These are phyloP conservation scores for Fusarium ambrosium DNA, from an alignment of 2,329 filamentous ascomycete species.

Conservation along the genomic window DNA sequence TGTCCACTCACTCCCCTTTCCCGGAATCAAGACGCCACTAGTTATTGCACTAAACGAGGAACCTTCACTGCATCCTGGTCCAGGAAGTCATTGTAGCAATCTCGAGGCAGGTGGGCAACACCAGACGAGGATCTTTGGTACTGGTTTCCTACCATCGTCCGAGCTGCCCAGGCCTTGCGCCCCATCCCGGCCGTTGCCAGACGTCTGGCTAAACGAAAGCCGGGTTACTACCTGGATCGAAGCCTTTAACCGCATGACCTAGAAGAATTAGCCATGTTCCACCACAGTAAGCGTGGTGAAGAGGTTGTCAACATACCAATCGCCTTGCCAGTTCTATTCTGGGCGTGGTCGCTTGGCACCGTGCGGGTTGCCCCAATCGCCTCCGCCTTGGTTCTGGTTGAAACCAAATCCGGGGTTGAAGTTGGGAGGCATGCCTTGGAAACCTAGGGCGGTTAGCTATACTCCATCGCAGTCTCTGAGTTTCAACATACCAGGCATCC, in stretches of 20 bases:
- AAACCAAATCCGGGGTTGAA: conserved; percentile 82
- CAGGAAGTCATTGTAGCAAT: not conserved
- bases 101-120: not conserved
- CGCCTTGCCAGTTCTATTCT: conserved; percentile 61
- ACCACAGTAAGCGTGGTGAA: not conserved
- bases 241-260: not conserved
- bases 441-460: conserved; percentile 60
- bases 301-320: not conserved
- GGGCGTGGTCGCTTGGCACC: conserved; percentile 84
- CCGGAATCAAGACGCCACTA: conserved; percentile 8
- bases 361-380: conserved; percentile 83
- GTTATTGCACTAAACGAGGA: not conserved
- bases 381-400: conserved; percentile 61
- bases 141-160: not conserved
- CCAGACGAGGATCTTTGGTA: not conserved
- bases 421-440: conserved; percentile 76
- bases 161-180: not conserved
- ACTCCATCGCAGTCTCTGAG: not conserved
- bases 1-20: conserved; percentile 15
- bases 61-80: not conserved
- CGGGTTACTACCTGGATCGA: not conserved
- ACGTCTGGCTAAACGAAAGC: not conserved
- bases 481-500: conserved; percentile 53
- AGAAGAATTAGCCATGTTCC: not conserved
- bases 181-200: not conserved